Percentiles rank a stretch among this genome's conserved stretches.
Evolutionary conservation across 345 rosid species (phyloP).

Genomic region (Syzygium jambos): DNA sequence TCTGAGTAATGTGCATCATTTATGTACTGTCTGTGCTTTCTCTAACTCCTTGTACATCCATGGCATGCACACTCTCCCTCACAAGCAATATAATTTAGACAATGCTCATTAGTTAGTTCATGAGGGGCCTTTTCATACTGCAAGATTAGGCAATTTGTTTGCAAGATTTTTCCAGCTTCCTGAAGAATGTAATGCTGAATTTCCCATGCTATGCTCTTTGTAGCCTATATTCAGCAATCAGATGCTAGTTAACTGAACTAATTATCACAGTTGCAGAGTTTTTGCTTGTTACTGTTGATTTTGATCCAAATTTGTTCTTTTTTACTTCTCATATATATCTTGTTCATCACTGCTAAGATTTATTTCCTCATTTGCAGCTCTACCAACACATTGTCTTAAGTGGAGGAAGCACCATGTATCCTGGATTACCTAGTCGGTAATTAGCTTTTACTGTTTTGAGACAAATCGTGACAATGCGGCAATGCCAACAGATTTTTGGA

Average conservation of each 20-base stretch:
- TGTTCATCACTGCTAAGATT: background rate
- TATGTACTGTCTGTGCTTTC: background rate
- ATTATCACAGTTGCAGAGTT: background rate
- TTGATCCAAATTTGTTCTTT: background rate
- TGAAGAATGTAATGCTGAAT: background rate
- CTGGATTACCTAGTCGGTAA: slow-evolving; percentile 98
- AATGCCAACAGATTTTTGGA: background rate
- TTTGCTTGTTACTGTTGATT: background rate
- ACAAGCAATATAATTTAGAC: background rate
- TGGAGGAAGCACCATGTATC: slow-evolving; percentile 99
- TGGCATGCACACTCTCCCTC: background rate
- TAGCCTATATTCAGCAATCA: background rate
- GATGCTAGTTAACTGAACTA: background rate
- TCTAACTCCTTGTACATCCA: background rate
- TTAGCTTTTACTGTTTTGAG: background rate
- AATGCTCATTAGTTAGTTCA: background rate
- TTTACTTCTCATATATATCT: background rate
- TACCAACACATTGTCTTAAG: slow-evolving; percentile 97
- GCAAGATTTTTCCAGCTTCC: background rate
- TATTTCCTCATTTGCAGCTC: slow-evolving; percentile 42
- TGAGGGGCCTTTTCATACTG: background rate
- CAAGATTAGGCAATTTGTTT: background rate
- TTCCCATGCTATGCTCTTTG: background rate
- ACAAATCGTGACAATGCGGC: background rate
- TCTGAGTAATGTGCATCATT: background rate